Conservation (phyloP, 2,329 filamentous ascomycete species). For the Epicoccum sorghinum region DNA sequence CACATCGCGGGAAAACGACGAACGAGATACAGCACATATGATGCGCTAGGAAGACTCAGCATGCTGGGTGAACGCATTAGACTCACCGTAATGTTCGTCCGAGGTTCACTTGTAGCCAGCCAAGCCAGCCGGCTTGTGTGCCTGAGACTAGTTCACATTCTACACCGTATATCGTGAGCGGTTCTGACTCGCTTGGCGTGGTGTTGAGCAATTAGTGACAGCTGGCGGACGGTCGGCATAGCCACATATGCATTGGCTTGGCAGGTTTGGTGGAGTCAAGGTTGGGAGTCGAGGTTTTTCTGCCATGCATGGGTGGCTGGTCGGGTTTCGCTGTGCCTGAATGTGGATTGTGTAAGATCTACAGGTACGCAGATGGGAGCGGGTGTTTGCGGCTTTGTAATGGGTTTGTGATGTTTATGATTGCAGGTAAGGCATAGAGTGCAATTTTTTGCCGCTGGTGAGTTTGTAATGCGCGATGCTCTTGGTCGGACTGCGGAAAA, state of each 20-base stretch:
- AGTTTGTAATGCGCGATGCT: too few relatives aligned
- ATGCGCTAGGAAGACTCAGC: not conserved
- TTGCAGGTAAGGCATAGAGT: not conserved
- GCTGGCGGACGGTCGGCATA: constrained; percentile 13
- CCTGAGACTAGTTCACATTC: constrained; percentile 6
- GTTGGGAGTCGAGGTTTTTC: constrained; percentile 2
- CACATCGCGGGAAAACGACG: not conserved
- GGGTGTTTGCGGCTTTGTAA: constrained; percentile 12
- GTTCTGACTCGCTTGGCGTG: constrained; percentile 3
- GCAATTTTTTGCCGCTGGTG: too few relatives aligned
- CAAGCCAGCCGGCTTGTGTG: not conserved
- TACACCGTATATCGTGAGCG: constrained; percentile 13
- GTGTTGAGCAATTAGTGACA: constrained; percentile 1
- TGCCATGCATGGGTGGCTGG: constrained; percentile 12
- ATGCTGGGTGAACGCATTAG: constrained; percentile 2
- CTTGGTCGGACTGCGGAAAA: too few relatives aligned
- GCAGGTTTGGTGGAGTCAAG: constrained; percentile 2
- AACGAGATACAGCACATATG: not conserved
- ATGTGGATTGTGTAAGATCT: constrained; percentile 11
- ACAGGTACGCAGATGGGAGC: constrained; percentile 7
- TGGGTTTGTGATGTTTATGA: not conserved
- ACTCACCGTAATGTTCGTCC: constrained; percentile 15
- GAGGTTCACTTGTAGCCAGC: constrained; percentile 4
- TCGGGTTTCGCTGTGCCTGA: not conserved
- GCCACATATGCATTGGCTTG: constrained; percentile 10